phyloP scores from a whole-genome alignment of 345 rosid genomes.

The Eucalyptus cladocalyx region DNA sequence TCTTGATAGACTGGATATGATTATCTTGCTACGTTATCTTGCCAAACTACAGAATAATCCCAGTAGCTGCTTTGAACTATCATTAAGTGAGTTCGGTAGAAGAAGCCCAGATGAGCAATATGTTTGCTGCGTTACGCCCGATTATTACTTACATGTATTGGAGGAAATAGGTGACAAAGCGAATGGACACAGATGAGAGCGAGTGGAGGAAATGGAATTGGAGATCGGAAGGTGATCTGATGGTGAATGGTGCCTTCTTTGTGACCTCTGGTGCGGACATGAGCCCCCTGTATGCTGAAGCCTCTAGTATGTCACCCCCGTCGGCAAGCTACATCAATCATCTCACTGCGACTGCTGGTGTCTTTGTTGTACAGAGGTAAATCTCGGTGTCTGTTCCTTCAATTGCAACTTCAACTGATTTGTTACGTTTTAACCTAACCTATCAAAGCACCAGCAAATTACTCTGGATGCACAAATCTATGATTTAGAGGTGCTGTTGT shows the following conservation, averaged over 20 bases:
- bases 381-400: background rate
- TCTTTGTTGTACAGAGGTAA: background rate
- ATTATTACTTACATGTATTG: background rate
- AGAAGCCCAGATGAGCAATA: background rate
- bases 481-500: background rate
- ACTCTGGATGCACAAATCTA: background rate
- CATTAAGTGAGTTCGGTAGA: background rate
- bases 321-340: background rate
- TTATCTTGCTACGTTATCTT: background rate
- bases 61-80: background rate
- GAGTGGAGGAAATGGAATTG: conserved; percentile 5
- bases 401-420: background rate
- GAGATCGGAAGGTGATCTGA: background rate
- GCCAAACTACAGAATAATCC: background rate
- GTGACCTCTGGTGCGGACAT: background rate
- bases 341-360: background rate
- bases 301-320: background rate
- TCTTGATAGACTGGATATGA: background rate
- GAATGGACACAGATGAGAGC: conserved; percentile 4
- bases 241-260: conserved; percentile 5
- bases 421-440: background rate
- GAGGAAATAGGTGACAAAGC: background rate
- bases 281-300: background rate
- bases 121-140: background rate
- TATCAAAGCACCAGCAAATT: background rate